Conservation (phyloP, 345 rosid genomes). For the Dipteronia dyeriana region DNA sequence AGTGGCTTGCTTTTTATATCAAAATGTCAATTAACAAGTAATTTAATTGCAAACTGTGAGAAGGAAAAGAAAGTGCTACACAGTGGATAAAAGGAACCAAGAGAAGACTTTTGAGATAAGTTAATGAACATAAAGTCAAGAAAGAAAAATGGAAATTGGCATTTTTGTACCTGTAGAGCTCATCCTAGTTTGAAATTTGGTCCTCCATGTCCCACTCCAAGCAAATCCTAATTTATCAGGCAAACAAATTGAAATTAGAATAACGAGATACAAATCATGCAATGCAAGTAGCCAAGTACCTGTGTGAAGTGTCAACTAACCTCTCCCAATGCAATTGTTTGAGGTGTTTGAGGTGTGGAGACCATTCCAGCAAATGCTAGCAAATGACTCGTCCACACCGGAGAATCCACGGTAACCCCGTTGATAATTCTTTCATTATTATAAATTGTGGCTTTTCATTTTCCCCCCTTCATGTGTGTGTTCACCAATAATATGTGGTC, state of each 20-base stretch:
- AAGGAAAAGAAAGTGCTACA: neutral
- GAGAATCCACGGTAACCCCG: constrained; percentile 66
- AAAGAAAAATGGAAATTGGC: neutral
- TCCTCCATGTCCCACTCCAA: constrained; percentile 54
- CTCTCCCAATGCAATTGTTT: constrained; percentile 52
- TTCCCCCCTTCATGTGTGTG: no score
- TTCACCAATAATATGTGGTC: no score
- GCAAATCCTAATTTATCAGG: constrained; percentile 33
- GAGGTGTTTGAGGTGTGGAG: constrained; percentile 58
- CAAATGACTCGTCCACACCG: constrained; percentile 58
- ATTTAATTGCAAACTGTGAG: no score
- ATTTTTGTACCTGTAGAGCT: constrained; percentile 41
- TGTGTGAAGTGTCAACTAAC: constrained; percentile 31
- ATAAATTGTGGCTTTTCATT: no score
- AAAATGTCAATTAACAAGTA: no score
- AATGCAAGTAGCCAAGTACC: neutral
- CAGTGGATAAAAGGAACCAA: no score
- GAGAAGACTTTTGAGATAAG: no score
- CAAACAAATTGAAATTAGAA: neutral
- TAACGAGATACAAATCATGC: neutral
- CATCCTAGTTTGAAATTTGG: constrained; percentile 40
- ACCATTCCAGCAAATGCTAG: constrained; percentile 59
- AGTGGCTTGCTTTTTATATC: no score
- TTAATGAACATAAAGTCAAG: neutral
- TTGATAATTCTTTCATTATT: no score